Base-by-base conservation (phyloP, 805 yeast species). In the Candida coleopterorum region DNA sequence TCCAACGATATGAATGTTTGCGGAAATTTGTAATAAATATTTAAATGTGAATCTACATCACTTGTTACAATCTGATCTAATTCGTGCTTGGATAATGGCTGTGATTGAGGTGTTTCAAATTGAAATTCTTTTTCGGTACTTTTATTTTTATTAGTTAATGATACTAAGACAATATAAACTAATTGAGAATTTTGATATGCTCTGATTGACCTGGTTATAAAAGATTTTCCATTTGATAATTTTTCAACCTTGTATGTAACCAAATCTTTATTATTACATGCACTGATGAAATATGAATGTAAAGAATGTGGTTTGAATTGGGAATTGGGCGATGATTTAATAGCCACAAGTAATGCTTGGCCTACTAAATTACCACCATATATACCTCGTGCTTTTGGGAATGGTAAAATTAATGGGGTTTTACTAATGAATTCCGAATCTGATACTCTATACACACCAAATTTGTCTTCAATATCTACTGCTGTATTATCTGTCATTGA, bases 291-390 rank as follows among this genome's bases (percentile, higher is more conserved):
- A 39, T 48, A 52, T 11, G 68, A 51, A 44, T 62, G 60, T 38
- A 62, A 44, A 17, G 69, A 55, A 40, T 62, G 64, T 2, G 69
- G 69, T 17, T 44, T 45, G 38, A 55, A 63, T 1, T 57, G 66
- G 8, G 26, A 5, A 3, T 41, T 35, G 4, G 58, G 58, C 4
- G 53, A 41, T 8, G 58, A 42, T 24, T 42, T 37, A 11, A 61
- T 50, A 4, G 64, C 67, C 16, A 56, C 66, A 20, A 58, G 36
- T 7, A 63, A 27, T 3, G 67, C 64, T 43, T 63, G 69, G n/a
- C 59, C 68, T 7, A 52, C 60, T 6, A 62, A 26, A 30, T 49
- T 51, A 0, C 68, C 69, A 4, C 67, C 68, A 33, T 49, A 62
- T 1, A 46, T 62, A 4, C 64, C 64, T 5, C 56, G 42, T 3